Conservation (phyloP, 768 basidiomycete species). For the Leucosporidium yakuticum region DNA sequence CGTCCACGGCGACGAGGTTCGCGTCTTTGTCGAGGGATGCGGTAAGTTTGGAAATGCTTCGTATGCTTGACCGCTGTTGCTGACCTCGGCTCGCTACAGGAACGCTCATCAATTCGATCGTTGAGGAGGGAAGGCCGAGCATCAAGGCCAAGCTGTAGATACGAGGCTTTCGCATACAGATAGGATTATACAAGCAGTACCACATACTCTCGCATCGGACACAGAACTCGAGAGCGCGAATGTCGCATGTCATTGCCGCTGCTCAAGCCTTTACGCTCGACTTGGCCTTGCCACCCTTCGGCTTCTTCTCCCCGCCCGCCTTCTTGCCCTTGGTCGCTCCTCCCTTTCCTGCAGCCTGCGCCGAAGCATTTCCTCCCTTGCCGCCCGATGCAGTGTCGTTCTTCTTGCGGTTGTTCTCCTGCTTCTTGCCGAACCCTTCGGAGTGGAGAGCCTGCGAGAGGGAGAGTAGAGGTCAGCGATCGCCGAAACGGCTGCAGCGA, state of each 20-base stretch:
- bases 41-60: slow-evolving; percentile 6
- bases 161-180: background rate
- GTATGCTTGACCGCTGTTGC: too few relatives aligned
- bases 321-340: too few relatives aligned
- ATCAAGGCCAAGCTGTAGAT: slow-evolving; percentile 16
- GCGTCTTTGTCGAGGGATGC: slow-evolving; percentile 24
- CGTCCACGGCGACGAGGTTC: slow-evolving; percentile 13
- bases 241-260: too few relatives aligned
- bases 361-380: too few relatives aligned
- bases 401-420: slow-evolving; percentile 61
- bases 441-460: slow-evolving; percentile 57
- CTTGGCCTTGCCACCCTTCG: too few relatives aligned
- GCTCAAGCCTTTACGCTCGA: too few relatives aligned
- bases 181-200: too few relatives aligned
- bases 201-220: too few relatives aligned
- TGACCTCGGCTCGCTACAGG: slow-evolving; percentile 2
- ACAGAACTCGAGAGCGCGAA: too few relatives aligned
- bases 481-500: background rate
- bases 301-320: too few relatives aligned
- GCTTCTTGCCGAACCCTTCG: slow-evolving; percentile 79
- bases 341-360: too few relatives aligned
- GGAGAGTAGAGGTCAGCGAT: background rate
- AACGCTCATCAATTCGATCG: slow-evolving; percentile 22
- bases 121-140: background rate
- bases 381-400: background rate